Conservation (phyloP, 2,329 filamentous ascomycete genomes). For the Fusarium sp. region DNA sequence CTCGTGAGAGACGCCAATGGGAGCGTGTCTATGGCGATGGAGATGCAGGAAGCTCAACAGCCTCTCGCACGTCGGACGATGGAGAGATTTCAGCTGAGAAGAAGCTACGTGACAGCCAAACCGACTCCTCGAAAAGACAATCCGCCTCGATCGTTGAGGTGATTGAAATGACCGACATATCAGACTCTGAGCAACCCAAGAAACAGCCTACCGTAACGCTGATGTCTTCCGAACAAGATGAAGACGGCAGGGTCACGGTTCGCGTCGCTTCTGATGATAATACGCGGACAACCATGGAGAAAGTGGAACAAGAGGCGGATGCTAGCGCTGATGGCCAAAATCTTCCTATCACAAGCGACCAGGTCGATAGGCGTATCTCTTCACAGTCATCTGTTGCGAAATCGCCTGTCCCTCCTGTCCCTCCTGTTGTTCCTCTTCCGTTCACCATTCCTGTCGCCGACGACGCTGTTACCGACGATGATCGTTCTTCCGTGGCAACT, state of each 20-base stretch:
- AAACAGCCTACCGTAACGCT: slow-evolving; percentile 53
- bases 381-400: slow-evolving; percentile 40
- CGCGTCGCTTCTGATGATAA: slow-evolving; percentile 67
- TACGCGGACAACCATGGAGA: slow-evolving; percentile 46
- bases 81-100: slow-evolving; percentile 66
- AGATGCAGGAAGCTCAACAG: slow-evolving; percentile 53
- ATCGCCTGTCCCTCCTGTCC: slow-evolving; percentile 58
- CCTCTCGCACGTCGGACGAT: slow-evolving; percentile 66
- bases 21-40: slow-evolving; percentile 82
- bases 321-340: slow-evolving; percentile 21
- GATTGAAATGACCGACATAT: slow-evolving; percentile 71
- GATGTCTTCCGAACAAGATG: slow-evolving; percentile 59
- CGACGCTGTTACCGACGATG: slow-evolving; percentile 59
- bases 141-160: slow-evolving; percentile 58
- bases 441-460: slow-evolving; percentile 71
- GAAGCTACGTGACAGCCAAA: slow-evolving; percentile 53
- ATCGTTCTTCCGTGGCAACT: slow-evolving; percentile 78
- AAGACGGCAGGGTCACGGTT: slow-evolving; percentile 66
- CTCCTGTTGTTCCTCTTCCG: slow-evolving; percentile 74
- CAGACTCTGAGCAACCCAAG: slow-evolving; percentile 51
- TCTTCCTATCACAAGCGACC: slow-evolving; percentile 26
- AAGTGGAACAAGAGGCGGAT: slow-evolving; percentile 48
- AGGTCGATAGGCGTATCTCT: slow-evolving; percentile 44
- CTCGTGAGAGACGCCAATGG: slow-evolving; percentile 78
- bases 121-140: slow-evolving; percentile 54